These are phyloP conservation scores for Dalechampia spathulata DNA, from an alignment of 441 rosid genomes.

Conservation along the genomic window DNA sequence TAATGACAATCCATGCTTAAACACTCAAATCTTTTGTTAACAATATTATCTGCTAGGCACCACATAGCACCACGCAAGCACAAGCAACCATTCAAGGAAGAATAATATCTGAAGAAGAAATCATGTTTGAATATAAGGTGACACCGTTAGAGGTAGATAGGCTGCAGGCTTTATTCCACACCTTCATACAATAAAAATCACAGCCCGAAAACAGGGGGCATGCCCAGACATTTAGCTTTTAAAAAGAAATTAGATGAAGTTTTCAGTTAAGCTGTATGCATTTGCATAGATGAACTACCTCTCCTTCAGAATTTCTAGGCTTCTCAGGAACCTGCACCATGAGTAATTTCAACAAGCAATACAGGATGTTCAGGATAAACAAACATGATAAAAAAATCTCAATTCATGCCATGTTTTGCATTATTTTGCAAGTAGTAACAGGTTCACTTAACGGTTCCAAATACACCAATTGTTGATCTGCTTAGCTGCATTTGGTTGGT, in stretches of 20 bases:
- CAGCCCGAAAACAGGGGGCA: too few species aligned
- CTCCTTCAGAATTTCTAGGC: constrained; percentile 23
- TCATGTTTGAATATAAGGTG: too few species aligned
- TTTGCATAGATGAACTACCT: constrained; percentile 31
- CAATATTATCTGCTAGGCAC: background rate
- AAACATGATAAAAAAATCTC: background rate
- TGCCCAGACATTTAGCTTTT: too few species aligned
- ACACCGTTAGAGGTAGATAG: too few species aligned
- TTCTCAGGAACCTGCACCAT: constrained; percentile 30
- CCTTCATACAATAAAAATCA: too few species aligned
- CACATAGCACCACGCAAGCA: background rate
- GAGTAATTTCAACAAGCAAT: constrained; percentile 15
- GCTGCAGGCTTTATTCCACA: too few species aligned
- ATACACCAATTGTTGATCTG: constrained; percentile 50
- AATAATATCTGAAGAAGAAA: too few species aligned
- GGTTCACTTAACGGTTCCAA: constrained; percentile 60
- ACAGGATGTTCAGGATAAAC: background rate
- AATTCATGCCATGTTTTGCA: background rate
- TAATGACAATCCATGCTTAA: background rate
- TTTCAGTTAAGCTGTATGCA: too few species aligned
- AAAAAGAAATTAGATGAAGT: too few species aligned
- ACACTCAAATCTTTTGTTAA: too few species aligned
- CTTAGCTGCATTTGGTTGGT: constrained; percentile 89
- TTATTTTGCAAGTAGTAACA: background rate
- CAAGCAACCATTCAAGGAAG: too few species aligned